Evolutionary conservation across 2,329 filamentous ascomycete species (phyloP), one percentile per base, ranked within the genome.

Genomic region (Pseudogymnoascus sp.): DNA sequence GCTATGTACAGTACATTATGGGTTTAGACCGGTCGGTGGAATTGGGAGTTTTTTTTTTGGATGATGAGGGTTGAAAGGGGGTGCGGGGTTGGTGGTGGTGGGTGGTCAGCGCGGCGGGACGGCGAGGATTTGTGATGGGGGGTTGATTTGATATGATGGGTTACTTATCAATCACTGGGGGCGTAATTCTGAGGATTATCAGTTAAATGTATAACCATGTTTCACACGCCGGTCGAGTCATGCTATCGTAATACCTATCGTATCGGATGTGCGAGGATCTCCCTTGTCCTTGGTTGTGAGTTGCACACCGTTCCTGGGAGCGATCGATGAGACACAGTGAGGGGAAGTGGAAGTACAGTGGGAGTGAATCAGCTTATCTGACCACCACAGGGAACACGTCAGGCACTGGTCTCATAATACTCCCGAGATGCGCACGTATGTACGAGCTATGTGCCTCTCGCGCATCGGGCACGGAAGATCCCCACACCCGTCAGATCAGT

Each of bases 131-230:
- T 60, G 33, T 33, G 11, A 24, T 7, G 26, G 10, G 59, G 12
- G 35, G 7, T 26, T 60, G 31, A 33, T 33, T 11, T 26, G 31
- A 60, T 40, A 37, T 60, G 38, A 38, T 60, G 50, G 50, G 50
- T 56, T 56, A 56, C 50, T 33, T 56, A 56, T 35, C 50, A 56
- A 56, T 26, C n/a, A 6, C n/a, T 33, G n/a, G 26, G 26, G 26
- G 46, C 46, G 46, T 56, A 56, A 56, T 33, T 8, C 26, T 56
- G 46, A 33, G 26, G 26, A 5, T 56, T 33, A 56, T 56, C 50
- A 56, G n/a, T 33, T 56, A 22, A 33, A 56, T 56, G 50, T 56
- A 56, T 56, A 35, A 56, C 50, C 50, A 56, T 56, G 50, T 56
- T 56, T 56, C 50, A 56, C 50, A 22, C 50, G 26, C n/a, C 16